Conservation (phyloP, 2,329 filamentous ascomycete species). For the Monascus ruber region DNA sequence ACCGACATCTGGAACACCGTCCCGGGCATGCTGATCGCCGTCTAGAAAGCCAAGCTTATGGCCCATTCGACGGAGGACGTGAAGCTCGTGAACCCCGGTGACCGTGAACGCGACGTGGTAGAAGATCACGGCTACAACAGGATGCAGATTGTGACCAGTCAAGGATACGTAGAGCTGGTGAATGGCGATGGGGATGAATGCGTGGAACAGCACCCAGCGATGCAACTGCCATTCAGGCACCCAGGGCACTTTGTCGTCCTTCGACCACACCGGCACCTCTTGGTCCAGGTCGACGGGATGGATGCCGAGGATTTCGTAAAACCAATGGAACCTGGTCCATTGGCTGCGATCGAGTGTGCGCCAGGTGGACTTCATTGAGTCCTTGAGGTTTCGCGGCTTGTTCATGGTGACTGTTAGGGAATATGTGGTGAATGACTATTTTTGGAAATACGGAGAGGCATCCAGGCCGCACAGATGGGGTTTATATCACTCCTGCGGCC, state of each 20-base stretch:
- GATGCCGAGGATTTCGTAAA: slow-evolving; percentile 8
- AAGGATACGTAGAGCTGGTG: slow-evolving; percentile 20
- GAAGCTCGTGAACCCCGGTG: slow-evolving; percentile 21
- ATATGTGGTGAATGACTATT: too few relatives aligned
- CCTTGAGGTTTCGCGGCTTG: slow-evolving; percentile 2
- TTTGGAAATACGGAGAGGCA: too few relatives aligned
- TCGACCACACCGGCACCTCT: slow-evolving; percentile 23
- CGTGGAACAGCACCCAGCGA: slow-evolving; percentile 26
- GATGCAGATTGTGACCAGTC: slow-evolving; percentile 14
- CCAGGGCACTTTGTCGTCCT: slow-evolving; percentile 28
- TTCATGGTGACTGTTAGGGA: neutral
- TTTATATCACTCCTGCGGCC: too few relatives aligned
- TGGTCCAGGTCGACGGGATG: slow-evolving; percentile 14
- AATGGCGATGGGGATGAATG: slow-evolving; percentile 22
- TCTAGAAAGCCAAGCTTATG: slow-evolving; percentile 22
- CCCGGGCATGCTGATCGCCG: slow-evolving; percentile 23
- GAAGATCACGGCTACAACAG: slow-evolving; percentile 18
- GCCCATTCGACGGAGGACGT: slow-evolving; percentile 19
- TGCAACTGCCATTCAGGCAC: slow-evolving; percentile 20
- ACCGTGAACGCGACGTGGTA: slow-evolving; percentile 26
- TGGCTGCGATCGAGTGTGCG: slow-evolving; percentile 1
- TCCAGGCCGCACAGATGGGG: too few relatives aligned
- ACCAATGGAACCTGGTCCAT: slow-evolving; percentile 2
- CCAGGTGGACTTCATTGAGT: slow-evolving; percentile 8
- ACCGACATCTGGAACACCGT: slow-evolving; percentile 23